These are phyloP conservation scores for Tolypocladium inflatum DNA, from an alignment of 2,329 filamentous ascomycete species.

Conservation along the genomic window DNA sequence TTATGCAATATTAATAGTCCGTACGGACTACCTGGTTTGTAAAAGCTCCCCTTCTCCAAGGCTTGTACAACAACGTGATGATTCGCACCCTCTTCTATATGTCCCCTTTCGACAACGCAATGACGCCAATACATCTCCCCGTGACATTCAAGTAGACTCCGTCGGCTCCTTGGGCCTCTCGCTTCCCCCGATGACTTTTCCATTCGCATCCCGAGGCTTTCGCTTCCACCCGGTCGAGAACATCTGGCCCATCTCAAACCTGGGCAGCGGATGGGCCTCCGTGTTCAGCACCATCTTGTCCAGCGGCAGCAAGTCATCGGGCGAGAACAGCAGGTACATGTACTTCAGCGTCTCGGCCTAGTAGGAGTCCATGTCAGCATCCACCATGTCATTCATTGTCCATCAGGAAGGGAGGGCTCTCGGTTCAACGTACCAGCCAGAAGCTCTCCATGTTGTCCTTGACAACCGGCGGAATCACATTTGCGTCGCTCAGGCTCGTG, in stretches of 20 bases:
- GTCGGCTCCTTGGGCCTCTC: background rate
- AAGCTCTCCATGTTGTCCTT: constrained; percentile 98
- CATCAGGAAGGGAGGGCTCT: no score
- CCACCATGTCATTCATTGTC: background rate
- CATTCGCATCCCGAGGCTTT: constrained; percentile 46
- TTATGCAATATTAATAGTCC: background rate
- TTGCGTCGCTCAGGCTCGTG: constrained; percentile 69
- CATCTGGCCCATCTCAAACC: constrained; percentile 69
- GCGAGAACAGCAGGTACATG: constrained; percentile 88
- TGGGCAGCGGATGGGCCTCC: constrained; percentile 82
- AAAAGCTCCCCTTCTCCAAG: background rate
- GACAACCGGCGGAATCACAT: constrained; percentile 55
- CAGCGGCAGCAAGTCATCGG: constrained; percentile 71
- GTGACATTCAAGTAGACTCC: background rate
- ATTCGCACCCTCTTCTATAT: background rate
- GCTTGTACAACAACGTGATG: background rate
- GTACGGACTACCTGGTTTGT: background rate
- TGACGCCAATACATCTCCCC: background rate
- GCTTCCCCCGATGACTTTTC: constrained; percentile 22
- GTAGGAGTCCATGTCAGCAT: constrained; percentile 2
- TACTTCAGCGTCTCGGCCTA: constrained; percentile 96
- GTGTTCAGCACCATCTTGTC: constrained; percentile 91
- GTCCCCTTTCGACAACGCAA: background rate
- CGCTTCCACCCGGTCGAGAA: constrained; percentile 77
- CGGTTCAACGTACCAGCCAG: constrained; percentile 64